Conservation (phyloP, 441 rosid genomes). For the Mallotus repandus region DNA sequence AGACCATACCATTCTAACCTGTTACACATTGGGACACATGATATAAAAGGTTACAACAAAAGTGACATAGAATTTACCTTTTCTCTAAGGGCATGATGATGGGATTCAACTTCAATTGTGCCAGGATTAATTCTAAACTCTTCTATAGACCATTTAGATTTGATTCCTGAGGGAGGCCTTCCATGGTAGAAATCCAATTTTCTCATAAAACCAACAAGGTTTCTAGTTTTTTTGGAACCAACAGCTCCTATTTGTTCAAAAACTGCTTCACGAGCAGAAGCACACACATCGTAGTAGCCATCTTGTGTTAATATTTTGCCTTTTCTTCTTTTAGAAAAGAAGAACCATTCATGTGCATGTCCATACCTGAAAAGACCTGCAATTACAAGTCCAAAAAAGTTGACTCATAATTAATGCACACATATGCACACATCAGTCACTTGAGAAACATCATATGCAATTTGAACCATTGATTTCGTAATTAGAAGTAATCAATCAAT, state of each 20-base stretch:
- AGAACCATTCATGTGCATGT: neutral
- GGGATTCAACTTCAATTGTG: neutral
- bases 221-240: neutral
- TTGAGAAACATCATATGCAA: neutral
- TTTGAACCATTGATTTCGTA: too few relatives aligned
- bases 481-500: too few relatives aligned
- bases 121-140: constrained; percentile 9
- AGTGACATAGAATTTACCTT: neutral
- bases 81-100: neutral
- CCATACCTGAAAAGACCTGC: neutral
- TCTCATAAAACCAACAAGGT: neutral
- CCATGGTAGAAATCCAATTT: neutral
- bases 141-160: constrained; percentile 1
- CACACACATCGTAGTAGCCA: neutral
- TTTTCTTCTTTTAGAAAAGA: constrained; percentile 1
- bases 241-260: neutral
- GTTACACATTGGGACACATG: too few relatives aligned
- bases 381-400: neutral
- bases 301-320: constrained; percentile 1
- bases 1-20: too few relatives aligned
- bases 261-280: neutral
- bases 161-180: neutral
- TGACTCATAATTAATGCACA: neutral
- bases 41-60: neutral
- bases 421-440: neutral